phyloP scores from a whole-genome alignment of 306 rosid species.

The Cicer pinnatifidum region DNA sequence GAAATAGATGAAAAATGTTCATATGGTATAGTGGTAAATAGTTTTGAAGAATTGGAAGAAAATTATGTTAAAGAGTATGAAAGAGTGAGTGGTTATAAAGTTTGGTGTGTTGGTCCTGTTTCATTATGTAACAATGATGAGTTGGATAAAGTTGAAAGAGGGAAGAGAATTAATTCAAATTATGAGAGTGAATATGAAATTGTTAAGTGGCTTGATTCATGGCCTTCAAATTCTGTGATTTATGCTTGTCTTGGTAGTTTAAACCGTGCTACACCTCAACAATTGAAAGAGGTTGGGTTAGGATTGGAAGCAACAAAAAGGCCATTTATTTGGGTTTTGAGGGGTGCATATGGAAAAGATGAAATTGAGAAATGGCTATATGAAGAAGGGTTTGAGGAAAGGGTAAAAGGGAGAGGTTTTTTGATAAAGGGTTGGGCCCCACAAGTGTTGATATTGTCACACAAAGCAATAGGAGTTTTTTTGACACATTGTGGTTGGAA shows the following conservation, averaged over 20 bases:
- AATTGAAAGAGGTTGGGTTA: constrained; percentile 56
- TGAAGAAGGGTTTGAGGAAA: constrained; percentile 52
- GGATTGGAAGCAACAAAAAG: constrained; percentile 62
- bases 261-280: constrained; percentile 44
- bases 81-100: constrained; percentile 21
- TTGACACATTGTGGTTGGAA: constrained; percentile 71
- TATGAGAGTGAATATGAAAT: constrained; percentile 40
- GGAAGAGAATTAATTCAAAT: constrained; percentile 41
- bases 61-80: constrained; percentile 43
- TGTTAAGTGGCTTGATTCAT: constrained; percentile 58
- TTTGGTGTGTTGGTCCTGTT: constrained; percentile 63
- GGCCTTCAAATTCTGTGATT: constrained; percentile 50
- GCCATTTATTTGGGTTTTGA: constrained; percentile 67
- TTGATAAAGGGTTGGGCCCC: constrained; percentile 65
- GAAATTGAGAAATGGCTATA: constrained; percentile 51
- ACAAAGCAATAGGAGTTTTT: constrained; percentile 53
- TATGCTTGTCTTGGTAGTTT: constrained; percentile 70
- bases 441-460: constrained; percentile 58
- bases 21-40: constrained; percentile 50
- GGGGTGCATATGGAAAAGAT: constrained; percentile 45
- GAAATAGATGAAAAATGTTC: constrained; percentile 24
- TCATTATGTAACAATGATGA: constrained; percentile 45
- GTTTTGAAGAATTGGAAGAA: constrained; percentile 52
- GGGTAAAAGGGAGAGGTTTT: constrained; percentile 52
- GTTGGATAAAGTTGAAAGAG: constrained; percentile 51